Percentiles rank a stretch among this genome's conserved stretches.
phyloP scores from a whole-genome alignment of 2,329 filamentous ascomycete genomes.

The Aspergillus versicolor region DNA sequence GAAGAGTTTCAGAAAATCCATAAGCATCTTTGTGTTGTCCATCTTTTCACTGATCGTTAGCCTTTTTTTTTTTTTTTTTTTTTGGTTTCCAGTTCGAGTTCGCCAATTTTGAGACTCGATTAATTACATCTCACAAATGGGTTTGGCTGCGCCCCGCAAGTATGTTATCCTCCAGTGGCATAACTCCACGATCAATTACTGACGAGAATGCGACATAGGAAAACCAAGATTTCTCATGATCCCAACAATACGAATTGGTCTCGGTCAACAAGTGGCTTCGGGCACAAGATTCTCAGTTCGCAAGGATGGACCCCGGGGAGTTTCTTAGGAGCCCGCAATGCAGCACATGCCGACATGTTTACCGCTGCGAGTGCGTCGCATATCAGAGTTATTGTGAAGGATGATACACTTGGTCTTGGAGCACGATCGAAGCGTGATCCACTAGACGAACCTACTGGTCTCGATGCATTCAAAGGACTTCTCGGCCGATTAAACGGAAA shows the following conservation, averaged over 20 bases:
- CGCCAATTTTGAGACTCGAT: neutral
- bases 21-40: neutral
- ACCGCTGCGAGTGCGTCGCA: conserved; percentile 79
- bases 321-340: conserved; percentile 74
- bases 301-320: conserved; percentile 91
- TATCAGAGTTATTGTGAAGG: conserved; percentile 81
- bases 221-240: conserved; percentile 77
- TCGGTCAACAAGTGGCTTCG: conserved; percentile 76
- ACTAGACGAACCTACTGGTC: conserved; percentile 71
- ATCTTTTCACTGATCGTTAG: neutral
- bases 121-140: conserved; percentile 51
- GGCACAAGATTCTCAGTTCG: conserved; percentile 81
- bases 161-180: conserved; percentile 37
- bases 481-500: conserved; percentile 89
- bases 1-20: neutral
- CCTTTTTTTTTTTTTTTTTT: too few species aligned
- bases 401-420: conserved; percentile 87
- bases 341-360: conserved; percentile 72
- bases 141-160: conserved; percentile 68
- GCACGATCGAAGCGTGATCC: conserved; percentile 71
- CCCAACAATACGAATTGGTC: conserved; percentile 97
- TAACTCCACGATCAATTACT: neutral
- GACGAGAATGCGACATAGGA: conserved; percentile 38
- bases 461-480: conserved; percentile 82
- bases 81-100: neutral